Evolutionary conservation across 306 rosid species (phyloP), one percentile per base, ranked within the genome.

Genomic region (Vicia faba): DNA sequence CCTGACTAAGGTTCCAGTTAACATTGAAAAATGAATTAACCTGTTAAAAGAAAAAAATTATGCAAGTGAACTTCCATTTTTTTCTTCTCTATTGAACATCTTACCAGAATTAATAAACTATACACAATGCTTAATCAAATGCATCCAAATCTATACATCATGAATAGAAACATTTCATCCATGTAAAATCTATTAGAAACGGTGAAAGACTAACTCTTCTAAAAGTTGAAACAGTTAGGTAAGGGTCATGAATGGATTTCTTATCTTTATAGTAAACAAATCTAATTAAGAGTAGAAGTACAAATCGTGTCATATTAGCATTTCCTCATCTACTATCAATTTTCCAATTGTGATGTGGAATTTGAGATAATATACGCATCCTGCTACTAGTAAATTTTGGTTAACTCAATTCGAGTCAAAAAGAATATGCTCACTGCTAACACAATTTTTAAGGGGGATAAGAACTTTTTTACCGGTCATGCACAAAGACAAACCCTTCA

Each of bases 401-500:
- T 40, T 40, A 6, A 40, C 46, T 40, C n/a, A n/a, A n/a, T n/a
- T n/a, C 46, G 4, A 40, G 46, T 15, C 46, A 41, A 41, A 41
- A 41, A 41, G 5, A 43, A 13, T n/a, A n/a, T 16, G 2, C 51
- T n/a, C 19, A 5, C 9, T 45, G 8, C 51, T 14, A n/a, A 45
- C 51, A 45, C 20, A 5, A n/a, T 14, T 45, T 45, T 45, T 14
- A 5, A 45, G 19, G 19, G 51, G 7, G 51, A 45, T 45, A 14
- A 14, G 18, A 45, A 45, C 39, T 26, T 23, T 28, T 33, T 65
- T 14, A 45, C 54, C 20, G 23, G 20, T 13, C 48, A 76, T 18
- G 75, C 29, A 54, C 33, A 68, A 69, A 11, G 70, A 15, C 35
- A n/a, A 39, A 65, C 36, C 48, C 58, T 50, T 33, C 44, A 67